Base-by-base conservation (phyloP, 768 basidiomycete genomes). In the Boletus sp. region DNA sequence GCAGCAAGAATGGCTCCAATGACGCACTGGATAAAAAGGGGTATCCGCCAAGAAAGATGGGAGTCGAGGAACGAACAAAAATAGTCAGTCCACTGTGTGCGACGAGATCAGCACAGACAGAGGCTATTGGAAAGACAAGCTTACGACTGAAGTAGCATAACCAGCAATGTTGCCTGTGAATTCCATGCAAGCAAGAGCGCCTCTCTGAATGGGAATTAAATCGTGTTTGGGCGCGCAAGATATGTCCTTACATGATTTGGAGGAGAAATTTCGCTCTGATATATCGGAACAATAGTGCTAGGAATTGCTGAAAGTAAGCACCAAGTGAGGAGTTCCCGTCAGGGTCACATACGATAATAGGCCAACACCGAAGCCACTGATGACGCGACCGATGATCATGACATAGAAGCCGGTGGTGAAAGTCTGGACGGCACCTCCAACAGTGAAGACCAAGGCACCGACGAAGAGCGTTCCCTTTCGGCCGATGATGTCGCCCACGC, bases 191-290 rank as follows among this genome's bases (percentile, higher is more conserved):
- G 94, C 95, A 41, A 97, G 77, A 41, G 90, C 86, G 47, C 95
- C 95, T 63, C 95, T 84, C 87, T 95, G 64, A 54, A 33, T 15
- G 6, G 54, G 51, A 42, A 51, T 48, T 55, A 53, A 28, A 50
- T 53, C 20, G 44, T 14, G 32, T n/a, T 53, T 40, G 50, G 2
- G 42, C 30, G 15, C 37, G 40, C 39, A 42, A 18, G 52, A 33
- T 14, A 14, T 33, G 9, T 18, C 67, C 84, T 24, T 62, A 90
- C 92, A 75, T 95, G 92, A 64, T 90, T 81, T 3, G 95, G 91
- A 32, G 95, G 94, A 5, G 92, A 94, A 47, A 97, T 93, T 77
- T 98, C 95, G 64, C 91, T 93, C 77, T 97, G 92, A 71, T 94
- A 95, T 56, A 94, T 93, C 14, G 92, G 93, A 30, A 94, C 92